These are phyloP conservation scores for Sonneratia caseolaris DNA, from an alignment of 345 rosid species.

Conservation along the genomic window DNA sequence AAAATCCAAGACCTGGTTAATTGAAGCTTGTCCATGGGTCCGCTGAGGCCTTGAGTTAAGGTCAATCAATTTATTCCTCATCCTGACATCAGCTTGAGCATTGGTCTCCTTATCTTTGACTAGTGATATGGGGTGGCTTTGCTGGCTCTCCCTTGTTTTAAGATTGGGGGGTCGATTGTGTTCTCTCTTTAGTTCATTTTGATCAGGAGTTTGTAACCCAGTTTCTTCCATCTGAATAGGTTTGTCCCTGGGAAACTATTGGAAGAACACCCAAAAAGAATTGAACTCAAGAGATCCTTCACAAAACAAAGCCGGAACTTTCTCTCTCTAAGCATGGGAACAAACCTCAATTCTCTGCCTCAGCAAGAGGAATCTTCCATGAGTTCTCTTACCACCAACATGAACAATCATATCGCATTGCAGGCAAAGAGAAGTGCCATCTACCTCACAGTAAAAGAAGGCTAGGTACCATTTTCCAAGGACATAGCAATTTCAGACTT, in stretches of 20 bases:
- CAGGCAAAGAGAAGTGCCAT: slow-evolving; percentile 77
- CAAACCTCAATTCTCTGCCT: slow-evolving; percentile 74
- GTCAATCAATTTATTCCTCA: slow-evolving; percentile 44
- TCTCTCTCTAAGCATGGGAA: neutral
- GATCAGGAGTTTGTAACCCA: slow-evolving; percentile 11
- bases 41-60: slow-evolving; percentile 60
- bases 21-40: slow-evolving; percentile 40
- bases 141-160: slow-evolving; percentile 23
- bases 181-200: slow-evolving; percentile 16
- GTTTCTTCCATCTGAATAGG: neutral
- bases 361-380: slow-evolving; percentile 50
- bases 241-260: slow-evolving; percentile 68
- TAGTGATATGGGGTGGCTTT: slow-evolving; percentile 23
- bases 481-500: neutral
- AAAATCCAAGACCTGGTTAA: slow-evolving; percentile 34
- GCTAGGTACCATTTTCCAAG: slow-evolving; percentile 28
- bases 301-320: neutral
- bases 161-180: slow-evolving; percentile 10
- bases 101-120: slow-evolving; percentile 21
- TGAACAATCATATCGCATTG: slow-evolving; percentile 82
- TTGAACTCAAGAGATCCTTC: neutral
- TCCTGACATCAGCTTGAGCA: slow-evolving; percentile 23
- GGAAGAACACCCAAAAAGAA: slow-evolving; percentile 1
- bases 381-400: slow-evolving; percentile 77
- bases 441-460: slow-evolving; percentile 83